A percentile compares a stretch with the other conserved stretches of the same genome.
phyloP scores from a whole-genome alignment of 139 green algal species.

The Coelastrella sp. region DNA sequence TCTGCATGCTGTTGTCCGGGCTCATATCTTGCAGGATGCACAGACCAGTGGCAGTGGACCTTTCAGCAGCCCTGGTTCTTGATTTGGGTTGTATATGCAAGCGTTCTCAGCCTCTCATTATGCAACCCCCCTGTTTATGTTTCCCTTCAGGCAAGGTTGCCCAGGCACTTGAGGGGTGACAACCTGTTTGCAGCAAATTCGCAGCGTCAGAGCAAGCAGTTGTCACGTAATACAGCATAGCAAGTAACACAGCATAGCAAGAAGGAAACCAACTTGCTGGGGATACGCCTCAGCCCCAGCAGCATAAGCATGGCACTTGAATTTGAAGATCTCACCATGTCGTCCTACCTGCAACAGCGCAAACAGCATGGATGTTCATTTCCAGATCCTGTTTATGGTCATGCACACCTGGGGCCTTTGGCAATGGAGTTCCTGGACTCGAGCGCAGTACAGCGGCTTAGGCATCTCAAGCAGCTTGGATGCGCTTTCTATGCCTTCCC shows the following conservation, averaged over 20 bases:
- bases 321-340: neutral
- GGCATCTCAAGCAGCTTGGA: conserved; percentile 85
- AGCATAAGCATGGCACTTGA: neutral
- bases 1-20: too few species aligned
- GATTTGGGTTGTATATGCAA: too few species aligned
- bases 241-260: neutral
- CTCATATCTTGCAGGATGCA: too few species aligned
- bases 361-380: neutral
- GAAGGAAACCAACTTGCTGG: neutral
- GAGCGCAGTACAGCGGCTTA: conserved; percentile 80
- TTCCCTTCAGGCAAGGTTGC: too few species aligned
- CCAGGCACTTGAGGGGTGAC: too few species aligned
- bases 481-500: conserved; percentile 70
- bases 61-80: too few species aligned
- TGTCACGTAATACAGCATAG: too few species aligned
- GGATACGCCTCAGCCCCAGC: neutral
- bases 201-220: too few species aligned
- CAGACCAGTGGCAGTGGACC: too few species aligned
- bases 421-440: conserved; percentile 65
- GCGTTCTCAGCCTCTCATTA: too few species aligned
- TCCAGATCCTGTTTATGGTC: conserved; percentile 6
- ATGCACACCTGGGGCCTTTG: neutral
- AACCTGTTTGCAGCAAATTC: too few species aligned
- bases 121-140: too few species aligned
- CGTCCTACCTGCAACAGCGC: neutral